A percentile compares a stretch with the other conserved stretches of the same genome.
Conservation (phyloP, 2,329 filamentous ascomycete species). For the Pseudogymnoascus sp. region DNA sequence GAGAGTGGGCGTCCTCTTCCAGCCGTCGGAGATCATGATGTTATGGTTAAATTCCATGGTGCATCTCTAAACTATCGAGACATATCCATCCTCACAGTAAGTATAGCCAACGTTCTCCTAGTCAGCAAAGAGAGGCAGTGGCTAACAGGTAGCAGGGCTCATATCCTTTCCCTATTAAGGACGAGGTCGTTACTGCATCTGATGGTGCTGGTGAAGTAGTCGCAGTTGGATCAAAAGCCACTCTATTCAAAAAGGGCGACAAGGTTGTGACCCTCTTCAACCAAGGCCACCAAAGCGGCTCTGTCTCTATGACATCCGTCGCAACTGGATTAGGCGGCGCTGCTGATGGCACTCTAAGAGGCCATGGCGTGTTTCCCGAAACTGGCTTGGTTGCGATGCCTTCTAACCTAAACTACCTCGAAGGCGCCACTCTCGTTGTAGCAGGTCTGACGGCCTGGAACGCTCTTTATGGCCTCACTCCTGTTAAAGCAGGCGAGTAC, state of each 20-base stretch:
- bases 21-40: slow-evolving; percentile 43
- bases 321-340: slow-evolving; percentile 49
- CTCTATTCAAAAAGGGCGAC: slow-evolving; percentile 48
- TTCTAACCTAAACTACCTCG: slow-evolving; percentile 35
- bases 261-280: slow-evolving; percentile 53
- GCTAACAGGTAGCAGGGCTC: slow-evolving; percentile 9
- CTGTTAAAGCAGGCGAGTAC: slow-evolving; percentile 27
- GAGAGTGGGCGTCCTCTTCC: slow-evolving; percentile 28
- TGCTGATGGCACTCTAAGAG: slow-evolving; percentile 38
- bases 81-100: slow-evolving; percentile 29
- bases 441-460: slow-evolving; percentile 52
- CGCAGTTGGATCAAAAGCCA: slow-evolving; percentile 46
- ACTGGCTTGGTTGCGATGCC: slow-evolving; percentile 56
- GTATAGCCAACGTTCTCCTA: neutral
- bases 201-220: slow-evolving; percentile 40
- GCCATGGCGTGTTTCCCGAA: slow-evolving; percentile 41
- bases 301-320: slow-evolving; percentile 18
- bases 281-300: slow-evolving; percentile 33
- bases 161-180: slow-evolving; percentile 22
- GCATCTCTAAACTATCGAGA: slow-evolving; percentile 35
- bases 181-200: slow-evolving; percentile 27
- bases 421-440: slow-evolving; percentile 43
- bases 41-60: slow-evolving; percentile 42
- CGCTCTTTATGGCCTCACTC: slow-evolving; percentile 42
- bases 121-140: neutral